Evolutionary conservation across 164 flowering plant species (phyloP), one percentile per base, ranked within the genome.

Genomic region (Piper longum): DNA sequence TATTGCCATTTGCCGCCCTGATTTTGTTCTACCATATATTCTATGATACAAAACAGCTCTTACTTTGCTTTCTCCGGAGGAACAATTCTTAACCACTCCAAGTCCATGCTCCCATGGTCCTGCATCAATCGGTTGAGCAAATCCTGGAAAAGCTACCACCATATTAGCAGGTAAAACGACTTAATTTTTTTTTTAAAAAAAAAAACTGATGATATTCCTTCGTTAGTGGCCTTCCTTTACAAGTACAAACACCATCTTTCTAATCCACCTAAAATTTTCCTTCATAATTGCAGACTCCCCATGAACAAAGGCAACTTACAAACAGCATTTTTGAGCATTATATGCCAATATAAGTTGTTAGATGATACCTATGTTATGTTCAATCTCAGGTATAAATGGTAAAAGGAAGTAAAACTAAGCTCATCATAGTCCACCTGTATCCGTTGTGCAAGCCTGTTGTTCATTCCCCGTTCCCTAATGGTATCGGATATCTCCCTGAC

Each of bases 41-140:
- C 3, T 39, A 11, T 54, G 41, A 13, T 7, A 7, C 16, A n/a
- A 43, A 18, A 39, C 52, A 16, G 59, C 26, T 59, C 91, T 83
- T 85, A 95, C 99, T 95, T 95, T 70, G 96, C 96, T 79, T 87
- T 81, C 73, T 91, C 96, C 12, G 99, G 98, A 59, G 88, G 86
- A 60, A 91, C 80, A n/a, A 70, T 95, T 63, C 95, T 85, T 72
- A 95, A 69, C 99, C 99, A 95, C 69, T 95, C 99, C 41, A 95
- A 87, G 71, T 95, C 89, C 58, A 86, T 78, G 80, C 90, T 85
- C 69, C 87, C 96, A 72, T 95, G 99, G 0, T 91, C 96, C 62
- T 65, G 74, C 18, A 84, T 87, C 56, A 95, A 61, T 54, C 96
- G 79, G 78, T 89, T 79, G 40, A 95, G 87, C 55, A 91, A 89